Evolutionary conservation across 306 rosid species (phyloP), one percentile per base, ranked within the genome.

Genomic region (Lupinus albus): DNA sequence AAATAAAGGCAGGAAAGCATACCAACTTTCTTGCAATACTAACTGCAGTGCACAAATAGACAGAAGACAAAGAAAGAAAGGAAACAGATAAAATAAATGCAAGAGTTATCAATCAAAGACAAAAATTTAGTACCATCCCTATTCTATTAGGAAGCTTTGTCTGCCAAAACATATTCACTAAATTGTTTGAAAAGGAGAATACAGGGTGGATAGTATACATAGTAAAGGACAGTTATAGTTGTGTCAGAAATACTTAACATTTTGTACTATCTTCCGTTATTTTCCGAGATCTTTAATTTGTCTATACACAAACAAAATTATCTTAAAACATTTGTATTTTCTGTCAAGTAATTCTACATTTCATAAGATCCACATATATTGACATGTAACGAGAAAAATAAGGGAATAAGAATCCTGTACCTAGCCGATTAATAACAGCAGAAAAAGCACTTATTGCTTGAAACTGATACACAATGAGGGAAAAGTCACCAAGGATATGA

Each of bases 361-460:
- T 42, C 67, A 20, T 45, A 44, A 61, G 61, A 59, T 66, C 32
- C 35, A 49, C 11, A 61, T 5, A 53, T 11, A 53, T 54, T 12
- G 41, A 53, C 28, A 13, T 61, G 65, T 47, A 45, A 45, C 20
- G 30, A 35, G 69, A 76, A 79, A 46, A 17, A 44, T 13, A 72
- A 61, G 59, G 72, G 54, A 6, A 73, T 61, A 62, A 57, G 54
- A 56, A 33, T 42, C 70, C 4, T 25, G 63, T 86, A 93, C 99
- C 99, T 80, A 93, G 84, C 73, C 96, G 94, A 79, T 93, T 92
- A 62, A 93, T 88, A 68, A 93, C 92, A 4, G 99, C 97, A 68
- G 99, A 90, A 85, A 93, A 93, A 71, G 97, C 94, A 39, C 97
- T 93, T 48, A 93, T 83, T 47, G 99, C 81, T 80, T 93, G 96